Conservation (phyloP, 208 protist genomes). For the Naegleria lovaniensis region DNA sequence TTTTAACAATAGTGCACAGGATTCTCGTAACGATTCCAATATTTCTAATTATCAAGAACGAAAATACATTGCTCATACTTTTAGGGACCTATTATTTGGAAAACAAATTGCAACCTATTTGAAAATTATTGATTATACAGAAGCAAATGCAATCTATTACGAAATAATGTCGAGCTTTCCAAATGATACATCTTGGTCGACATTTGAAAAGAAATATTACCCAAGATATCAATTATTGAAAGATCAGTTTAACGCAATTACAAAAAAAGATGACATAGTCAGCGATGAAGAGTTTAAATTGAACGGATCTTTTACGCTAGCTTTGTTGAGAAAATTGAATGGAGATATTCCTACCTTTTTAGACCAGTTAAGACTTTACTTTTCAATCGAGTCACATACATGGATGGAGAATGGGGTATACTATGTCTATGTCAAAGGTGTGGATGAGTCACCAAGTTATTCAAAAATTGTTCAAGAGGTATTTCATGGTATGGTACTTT, state of each 20-base stretch:
- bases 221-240: constrained; percentile 15
- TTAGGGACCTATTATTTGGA: constrained; percentile 20
- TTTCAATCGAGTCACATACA: background rate
- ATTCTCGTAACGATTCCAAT: background rate
- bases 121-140: background rate
- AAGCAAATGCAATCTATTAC: background rate
- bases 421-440: background rate
- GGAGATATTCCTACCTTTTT: background rate
- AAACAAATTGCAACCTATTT: background rate
- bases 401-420: background rate
- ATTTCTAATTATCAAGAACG: background rate
- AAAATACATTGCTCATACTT: constrained; percentile 16
- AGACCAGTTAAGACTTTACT: background rate
- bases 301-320: background rate
- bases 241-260: background rate
- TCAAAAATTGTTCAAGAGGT: background rate
- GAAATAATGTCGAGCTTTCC: background rate
- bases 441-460: background rate
- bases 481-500: background rate
- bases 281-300: background rate
- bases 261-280: background rate
- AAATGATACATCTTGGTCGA: background rate
- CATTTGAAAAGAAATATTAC: constrained; percentile 10
- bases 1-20: background rate
- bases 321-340: background rate